Conservation (phyloP, 352 stramenopile genomes). For the Discostella stelligera region DNA sequence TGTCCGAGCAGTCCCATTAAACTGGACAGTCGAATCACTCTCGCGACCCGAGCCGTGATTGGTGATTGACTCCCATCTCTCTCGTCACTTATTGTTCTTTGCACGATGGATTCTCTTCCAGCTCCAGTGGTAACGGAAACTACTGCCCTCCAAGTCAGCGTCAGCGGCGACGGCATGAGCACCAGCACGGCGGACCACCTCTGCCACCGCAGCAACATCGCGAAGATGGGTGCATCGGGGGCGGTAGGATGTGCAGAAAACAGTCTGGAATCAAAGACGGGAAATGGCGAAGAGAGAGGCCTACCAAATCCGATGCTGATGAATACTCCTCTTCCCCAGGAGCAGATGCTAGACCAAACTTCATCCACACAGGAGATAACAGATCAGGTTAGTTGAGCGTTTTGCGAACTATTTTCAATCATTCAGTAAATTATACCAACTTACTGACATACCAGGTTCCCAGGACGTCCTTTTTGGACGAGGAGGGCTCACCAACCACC, state of each 20-base stretch:
- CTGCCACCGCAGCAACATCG: too few relatives aligned
- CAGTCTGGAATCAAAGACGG: too few relatives aligned
- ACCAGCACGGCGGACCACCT: not conserved
- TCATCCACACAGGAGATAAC: too few relatives aligned
- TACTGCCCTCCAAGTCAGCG: not conserved
- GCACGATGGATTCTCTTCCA: too few relatives aligned
- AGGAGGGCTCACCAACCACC: conserved; percentile 35
- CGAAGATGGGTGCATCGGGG: too few relatives aligned
- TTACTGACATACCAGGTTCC: not conserved
- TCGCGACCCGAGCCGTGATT: not conserved
- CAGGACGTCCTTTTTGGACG: conserved; percentile 49
- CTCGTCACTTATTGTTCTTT: not conserved
- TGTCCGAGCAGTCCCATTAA: too few relatives aligned
- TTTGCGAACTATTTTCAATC: not conserved
- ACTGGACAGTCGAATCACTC: not conserved
- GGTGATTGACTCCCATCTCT: not conserved
- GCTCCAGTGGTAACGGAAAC: too few relatives aligned
- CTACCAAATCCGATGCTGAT: too few relatives aligned
- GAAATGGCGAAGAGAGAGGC: too few relatives aligned
- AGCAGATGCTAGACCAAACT: too few relatives aligned
- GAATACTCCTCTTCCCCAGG: too few relatives aligned
- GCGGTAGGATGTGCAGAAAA: too few relatives aligned
- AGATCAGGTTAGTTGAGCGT: conserved; percentile 12
- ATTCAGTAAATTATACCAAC: not conserved
- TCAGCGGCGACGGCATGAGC: not conserved